Evolutionary conservation across 2,329 filamentous ascomycete genomes (phyloP).

Genomic region (Stagonosporopsis rhizophila): DNA sequence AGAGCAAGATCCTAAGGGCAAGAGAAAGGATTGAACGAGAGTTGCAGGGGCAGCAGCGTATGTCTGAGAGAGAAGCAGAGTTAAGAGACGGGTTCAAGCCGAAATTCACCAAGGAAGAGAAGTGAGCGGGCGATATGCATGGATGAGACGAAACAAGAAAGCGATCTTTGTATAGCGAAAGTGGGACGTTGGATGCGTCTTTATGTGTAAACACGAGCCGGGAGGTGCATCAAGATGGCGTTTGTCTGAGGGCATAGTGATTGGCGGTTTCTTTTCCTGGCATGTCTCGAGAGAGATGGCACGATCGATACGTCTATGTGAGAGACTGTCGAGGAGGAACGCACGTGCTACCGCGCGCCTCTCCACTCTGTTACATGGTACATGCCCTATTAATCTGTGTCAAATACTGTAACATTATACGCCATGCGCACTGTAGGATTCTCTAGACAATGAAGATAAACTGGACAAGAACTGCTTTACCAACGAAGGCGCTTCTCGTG

Average conservation of each 20-base stretch:
- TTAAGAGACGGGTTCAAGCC: slow-evolving; percentile 88
- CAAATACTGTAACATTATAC: slow-evolving; percentile 29
- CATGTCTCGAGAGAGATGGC: slow-evolving; percentile 15
- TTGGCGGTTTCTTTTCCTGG: slow-evolving; percentile 15
- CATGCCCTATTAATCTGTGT: slow-evolving; percentile 16
- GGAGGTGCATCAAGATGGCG: slow-evolving; percentile 32
- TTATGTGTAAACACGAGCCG: neutral
- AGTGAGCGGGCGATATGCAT: slow-evolving; percentile 12
- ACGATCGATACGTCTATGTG: slow-evolving; percentile 7
- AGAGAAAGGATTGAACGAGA: slow-evolving; percentile 92
- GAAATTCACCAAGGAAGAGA: slow-evolving; percentile 84
- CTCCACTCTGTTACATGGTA: slow-evolving; percentile 29
- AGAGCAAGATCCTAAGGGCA: slow-evolving; percentile 93
- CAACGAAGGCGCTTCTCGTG: neutral
- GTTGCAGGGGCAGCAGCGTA: slow-evolving; percentile 73
- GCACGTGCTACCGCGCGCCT: slow-evolving; percentile 10
- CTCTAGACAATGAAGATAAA: neutral
- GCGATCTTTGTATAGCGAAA: neutral
- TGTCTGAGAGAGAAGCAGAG: slow-evolving; percentile 77
- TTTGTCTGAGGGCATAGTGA: slow-evolving; percentile 33
- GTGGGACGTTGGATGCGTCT: neutral
- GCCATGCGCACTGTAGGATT: slow-evolving; percentile 5
- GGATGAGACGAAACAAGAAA: neutral
- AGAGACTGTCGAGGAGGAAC: neutral
- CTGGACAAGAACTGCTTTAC: neutral